Conservation (phyloP, 148 eudicot species). For the Pharnaceum exiguum region DNA sequence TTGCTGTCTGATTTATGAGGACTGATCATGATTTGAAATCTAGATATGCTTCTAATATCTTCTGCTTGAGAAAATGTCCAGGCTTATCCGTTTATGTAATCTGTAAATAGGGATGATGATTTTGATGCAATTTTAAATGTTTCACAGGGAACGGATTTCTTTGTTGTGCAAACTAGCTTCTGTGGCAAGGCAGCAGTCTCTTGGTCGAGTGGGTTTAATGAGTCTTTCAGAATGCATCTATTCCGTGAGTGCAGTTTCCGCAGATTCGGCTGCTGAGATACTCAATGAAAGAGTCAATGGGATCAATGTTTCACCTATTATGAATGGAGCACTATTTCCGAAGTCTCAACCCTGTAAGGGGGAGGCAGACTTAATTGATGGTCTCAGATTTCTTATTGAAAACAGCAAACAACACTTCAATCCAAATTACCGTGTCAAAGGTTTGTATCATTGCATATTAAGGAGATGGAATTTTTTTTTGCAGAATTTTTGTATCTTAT, state of each 20-base stretch:
- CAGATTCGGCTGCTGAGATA: constrained; percentile 27
- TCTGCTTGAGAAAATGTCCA: not conserved
- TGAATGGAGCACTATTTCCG: constrained; percentile 17
- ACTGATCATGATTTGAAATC: no score
- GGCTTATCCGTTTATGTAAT: not conserved
- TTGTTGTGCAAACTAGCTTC: constrained; percentile 65
- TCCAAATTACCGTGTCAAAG: constrained; percentile 75
- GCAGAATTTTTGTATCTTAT: constrained; percentile 3
- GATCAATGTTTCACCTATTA: constrained; percentile 18
- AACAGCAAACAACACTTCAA: constrained; percentile 94
- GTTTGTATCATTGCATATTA: constrained; percentile 24
- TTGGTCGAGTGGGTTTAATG: constrained; percentile 88
- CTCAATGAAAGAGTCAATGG: constrained; percentile 17
- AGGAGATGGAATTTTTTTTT: not conserved
- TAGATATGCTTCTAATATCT: no score
- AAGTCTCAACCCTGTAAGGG: constrained; percentile 22
- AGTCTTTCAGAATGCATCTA: constrained; percentile 64
- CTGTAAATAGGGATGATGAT: not conserved
- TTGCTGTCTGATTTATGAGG: not conserved
- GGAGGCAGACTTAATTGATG: constrained; percentile 53
- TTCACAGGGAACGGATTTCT: constrained; percentile 53
- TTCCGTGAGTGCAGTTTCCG: constrained; percentile 60
- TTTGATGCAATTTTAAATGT: constrained; percentile 1
- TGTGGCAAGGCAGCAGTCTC: constrained; percentile 53
- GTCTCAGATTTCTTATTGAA: constrained; percentile 67